Evolutionary conservation across 1,139 yeast species (phyloP).

Genomic region (Magnusiomyces paraingens): DNA sequence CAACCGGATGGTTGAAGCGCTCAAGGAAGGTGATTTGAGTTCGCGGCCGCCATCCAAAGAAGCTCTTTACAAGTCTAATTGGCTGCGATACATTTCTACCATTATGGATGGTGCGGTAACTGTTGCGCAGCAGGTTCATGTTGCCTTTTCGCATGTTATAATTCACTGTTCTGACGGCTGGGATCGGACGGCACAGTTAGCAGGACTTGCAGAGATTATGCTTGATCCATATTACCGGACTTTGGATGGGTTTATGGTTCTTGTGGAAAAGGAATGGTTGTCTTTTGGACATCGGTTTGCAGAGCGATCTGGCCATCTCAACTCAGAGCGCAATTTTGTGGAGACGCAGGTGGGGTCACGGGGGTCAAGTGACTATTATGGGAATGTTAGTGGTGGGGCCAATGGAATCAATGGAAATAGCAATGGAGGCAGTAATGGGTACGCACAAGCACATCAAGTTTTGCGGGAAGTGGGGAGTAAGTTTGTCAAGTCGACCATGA

Average conservation of each 20-base stretch:
- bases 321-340: conserved; percentile 24
- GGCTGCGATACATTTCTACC: conserved; percentile 70
- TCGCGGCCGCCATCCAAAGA: conserved; percentile 41
- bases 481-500: too few relatives aligned
- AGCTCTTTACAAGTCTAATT: conserved; percentile 56
- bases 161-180: conserved; percentile 98
- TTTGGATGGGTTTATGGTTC: conserved; percentile 71
- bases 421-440: neutral
- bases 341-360: conserved; percentile 31
- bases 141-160: conserved; percentile 73
- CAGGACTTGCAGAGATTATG: conserved; percentile 78
- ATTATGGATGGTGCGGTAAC: conserved; percentile 73
- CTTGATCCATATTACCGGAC: conserved; percentile 89
- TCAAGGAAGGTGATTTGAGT: conserved; percentile 62
- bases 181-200: conserved; percentile 92
- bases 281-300: conserved; percentile 89
- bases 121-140: conserved; percentile 70
- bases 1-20: conserved; percentile 52
- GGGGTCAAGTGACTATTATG: neutral
- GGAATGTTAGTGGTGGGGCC: neutral
- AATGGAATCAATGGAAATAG: neutral
- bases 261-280: conserved; percentile 92
- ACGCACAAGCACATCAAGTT: conserved; percentile 24
- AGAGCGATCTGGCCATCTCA: conserved; percentile 71
- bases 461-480: neutral